phyloP scores from a whole-genome alignment of 306 rosid genomes.

The Corylus avellana region DNA sequence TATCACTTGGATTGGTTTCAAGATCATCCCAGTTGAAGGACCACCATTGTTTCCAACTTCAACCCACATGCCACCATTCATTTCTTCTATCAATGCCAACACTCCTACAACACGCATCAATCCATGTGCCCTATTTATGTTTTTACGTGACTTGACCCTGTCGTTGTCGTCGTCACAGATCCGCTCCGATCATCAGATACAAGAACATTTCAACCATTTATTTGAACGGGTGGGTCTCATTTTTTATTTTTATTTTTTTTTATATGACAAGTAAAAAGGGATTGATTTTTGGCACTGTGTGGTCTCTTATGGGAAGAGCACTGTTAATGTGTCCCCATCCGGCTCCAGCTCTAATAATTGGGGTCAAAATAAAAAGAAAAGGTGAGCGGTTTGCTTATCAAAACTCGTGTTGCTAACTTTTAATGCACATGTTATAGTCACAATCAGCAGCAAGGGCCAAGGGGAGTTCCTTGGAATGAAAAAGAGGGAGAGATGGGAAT shows the following conservation, averaged over 20 bases:
- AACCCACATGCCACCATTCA: conserved; percentile 23
- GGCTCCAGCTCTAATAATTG: conserved; percentile 7
- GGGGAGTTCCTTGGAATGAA: conserved; percentile 30
- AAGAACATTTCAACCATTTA: no score
- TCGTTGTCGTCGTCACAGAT: neutral
- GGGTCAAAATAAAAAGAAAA: conserved; percentile 11
- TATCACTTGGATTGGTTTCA: conserved; percentile 30
- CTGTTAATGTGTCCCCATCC: conserved; percentile 25
- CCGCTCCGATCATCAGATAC: no score
- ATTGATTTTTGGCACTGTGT: no score
- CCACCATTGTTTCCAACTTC: conserved; percentile 2
- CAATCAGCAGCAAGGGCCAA: neutral
- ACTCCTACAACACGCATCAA: conserved; percentile 23
- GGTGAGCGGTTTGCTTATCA: conserved; percentile 12
- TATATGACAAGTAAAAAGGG: no score
- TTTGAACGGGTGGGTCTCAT: no score
- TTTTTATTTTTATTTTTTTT: no score
- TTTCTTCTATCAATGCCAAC: neutral
- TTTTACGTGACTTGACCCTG: neutral
- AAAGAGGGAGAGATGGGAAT: neutral
- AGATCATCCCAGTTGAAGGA: neutral
- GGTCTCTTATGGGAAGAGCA: neutral
- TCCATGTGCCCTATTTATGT: conserved; percentile 8
- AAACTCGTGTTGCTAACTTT: conserved; percentile 38
- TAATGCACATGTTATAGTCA: conserved; percentile 34